Evolutionary conservation across 768 basidiomycete species (phyloP).

Genomic region (Lactifluus echinatus): DNA sequence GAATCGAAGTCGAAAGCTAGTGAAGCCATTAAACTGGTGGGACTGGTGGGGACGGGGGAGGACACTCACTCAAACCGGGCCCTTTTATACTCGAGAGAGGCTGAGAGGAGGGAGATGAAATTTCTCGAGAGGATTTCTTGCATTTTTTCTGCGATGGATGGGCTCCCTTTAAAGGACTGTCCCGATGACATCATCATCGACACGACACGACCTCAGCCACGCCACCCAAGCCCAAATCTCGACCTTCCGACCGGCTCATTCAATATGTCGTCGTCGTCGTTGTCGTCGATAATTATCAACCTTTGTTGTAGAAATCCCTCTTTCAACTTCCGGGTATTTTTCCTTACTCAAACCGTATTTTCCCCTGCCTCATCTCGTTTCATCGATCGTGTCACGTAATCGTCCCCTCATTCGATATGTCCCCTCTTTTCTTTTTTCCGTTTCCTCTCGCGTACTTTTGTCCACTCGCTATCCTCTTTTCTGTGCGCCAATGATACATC

Average conservation of each 20-base stretch:
- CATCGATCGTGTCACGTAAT: constrained; percentile 18
- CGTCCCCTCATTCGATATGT: background rate
- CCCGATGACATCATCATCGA: constrained; percentile 15
- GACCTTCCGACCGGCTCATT: background rate
- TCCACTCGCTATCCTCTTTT: constrained; percentile 1
- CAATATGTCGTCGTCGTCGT: background rate
- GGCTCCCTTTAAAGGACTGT: constrained; percentile 8
- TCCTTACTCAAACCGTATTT: background rate
- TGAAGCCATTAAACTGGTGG: constrained; percentile 11
- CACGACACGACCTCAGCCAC: no score
- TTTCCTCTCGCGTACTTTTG: background rate
- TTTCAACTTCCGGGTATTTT: background rate
- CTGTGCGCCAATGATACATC: background rate
- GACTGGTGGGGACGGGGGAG: background rate
- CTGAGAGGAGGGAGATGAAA: background rate
- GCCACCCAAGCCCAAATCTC: background rate
- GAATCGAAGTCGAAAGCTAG: constrained; percentile 16
- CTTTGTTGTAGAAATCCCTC: background rate
- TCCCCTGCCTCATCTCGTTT: background rate
- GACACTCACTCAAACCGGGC: background rate
- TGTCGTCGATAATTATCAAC: background rate
- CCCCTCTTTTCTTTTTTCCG: background rate
- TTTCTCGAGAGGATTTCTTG: background rate
- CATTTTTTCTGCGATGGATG: constrained; percentile 1
- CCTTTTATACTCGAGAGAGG: constrained; percentile 1